Base-by-base conservation (phyloP, 495 filamentous ascomycete species). In the Aspergillus bridgeri region DNA sequence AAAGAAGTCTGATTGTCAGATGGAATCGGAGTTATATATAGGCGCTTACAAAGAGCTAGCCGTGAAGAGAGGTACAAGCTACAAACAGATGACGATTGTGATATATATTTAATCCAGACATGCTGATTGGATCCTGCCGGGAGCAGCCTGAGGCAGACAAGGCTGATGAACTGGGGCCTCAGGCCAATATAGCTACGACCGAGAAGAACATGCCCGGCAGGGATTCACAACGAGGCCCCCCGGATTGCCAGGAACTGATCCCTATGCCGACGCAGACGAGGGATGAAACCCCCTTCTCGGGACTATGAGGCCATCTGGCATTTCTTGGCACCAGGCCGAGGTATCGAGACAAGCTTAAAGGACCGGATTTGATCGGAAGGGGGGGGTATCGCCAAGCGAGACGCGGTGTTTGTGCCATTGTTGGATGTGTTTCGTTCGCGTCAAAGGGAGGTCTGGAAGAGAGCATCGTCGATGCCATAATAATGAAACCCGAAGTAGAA, bases 251-350 rank as follows among this genome's bases (percentile, higher is more conserved):
- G 3, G 19, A 27, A 21, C 13, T 5, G 13, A 33, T 52, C 29
- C 5, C 24, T 18, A 48, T 22, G 61, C 65, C 60, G 60, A 50
- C 52, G 53, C 60, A 56, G 51, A 60, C 17, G 29, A 42, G 50
- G 43, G 50, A 61, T 44, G 53, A 61, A 59, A 57, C 27, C 47
- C 48, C 27, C 20, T 18, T 29, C 56, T 51, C 52, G 62, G 21
- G 42, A 61, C 47, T 46, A 59, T 63, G 62, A 73, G 70, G 69
- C 69, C 67, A 76, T 71, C 70, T 75, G 73, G 73, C 73, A 72
- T 72, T 69, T 69, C 73, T 76, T 76, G 73, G 73, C 71, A 60
- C 53, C 18, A 62, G 60, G 29, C 51, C 42, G 33, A 48, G 51
- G 27, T 42, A 56, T 61, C 48, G 53, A 60, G 57, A 66, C 57